phyloP scores from a whole-genome alignment of 73 alveolate genomes.

The Paramecium biaurelia region DNA sequence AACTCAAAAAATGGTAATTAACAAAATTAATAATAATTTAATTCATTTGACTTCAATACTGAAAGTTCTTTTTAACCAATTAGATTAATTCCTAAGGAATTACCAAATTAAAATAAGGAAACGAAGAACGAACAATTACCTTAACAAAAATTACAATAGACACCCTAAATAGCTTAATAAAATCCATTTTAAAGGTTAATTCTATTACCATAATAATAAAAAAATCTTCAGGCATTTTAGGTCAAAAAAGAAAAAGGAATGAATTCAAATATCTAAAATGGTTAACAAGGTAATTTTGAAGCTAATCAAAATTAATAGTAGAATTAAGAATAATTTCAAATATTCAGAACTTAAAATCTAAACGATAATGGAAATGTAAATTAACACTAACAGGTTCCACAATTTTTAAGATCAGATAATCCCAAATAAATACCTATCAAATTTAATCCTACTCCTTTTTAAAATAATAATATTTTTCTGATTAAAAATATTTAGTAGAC shows the following conservation, averaged over 20 bases:
- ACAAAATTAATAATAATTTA: neutral
- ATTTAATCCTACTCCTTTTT: neutral
- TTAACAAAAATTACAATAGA: no score
- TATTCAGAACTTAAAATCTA: neutral
- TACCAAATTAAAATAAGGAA: neutral
- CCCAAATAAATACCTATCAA: neutral
- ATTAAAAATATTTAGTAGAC: no score
- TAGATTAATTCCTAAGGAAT: neutral
- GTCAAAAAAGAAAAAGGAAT: neutral
- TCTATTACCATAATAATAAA: neutral
- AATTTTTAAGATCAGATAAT: neutral
- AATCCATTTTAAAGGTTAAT: neutral
- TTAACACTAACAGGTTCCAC: neutral
- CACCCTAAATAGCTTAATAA: neutral
- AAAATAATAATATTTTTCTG: neutral
- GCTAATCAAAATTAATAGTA: neutral
- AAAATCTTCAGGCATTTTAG: neutral
- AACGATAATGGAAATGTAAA: neutral
- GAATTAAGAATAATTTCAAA: neutral
- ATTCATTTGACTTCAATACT: neutral
- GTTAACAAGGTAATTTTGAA: neutral
- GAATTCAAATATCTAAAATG: no score
- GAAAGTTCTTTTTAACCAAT: neutral
- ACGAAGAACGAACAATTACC: neutral
- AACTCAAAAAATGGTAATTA: neutral